phyloP scores from a whole-genome alignment of 2,329 filamentous ascomycete genomes.

The Penicillium corylophilum region DNA sequence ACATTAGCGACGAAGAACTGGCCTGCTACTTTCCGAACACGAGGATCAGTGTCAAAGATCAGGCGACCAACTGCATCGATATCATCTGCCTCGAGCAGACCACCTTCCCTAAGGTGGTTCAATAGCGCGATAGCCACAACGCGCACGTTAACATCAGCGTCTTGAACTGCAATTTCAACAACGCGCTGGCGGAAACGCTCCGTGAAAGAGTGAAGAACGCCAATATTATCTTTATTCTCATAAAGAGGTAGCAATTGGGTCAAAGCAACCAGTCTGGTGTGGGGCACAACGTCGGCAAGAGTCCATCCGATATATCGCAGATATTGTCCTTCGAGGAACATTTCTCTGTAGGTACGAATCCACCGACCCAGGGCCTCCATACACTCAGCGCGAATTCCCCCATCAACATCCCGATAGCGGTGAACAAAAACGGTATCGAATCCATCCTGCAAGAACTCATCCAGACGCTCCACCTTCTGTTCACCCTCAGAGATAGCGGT shows the following conservation, averaged over 20 bases:
- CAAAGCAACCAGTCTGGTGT: constrained; percentile 80
- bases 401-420: constrained; percentile 90
- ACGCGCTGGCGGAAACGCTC: constrained; percentile 84
- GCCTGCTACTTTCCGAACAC: constrained; percentile 84
- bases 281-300: constrained; percentile 73
- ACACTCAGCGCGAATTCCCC: constrained; percentile 84
- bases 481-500: constrained; percentile 69
- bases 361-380: constrained; percentile 82
- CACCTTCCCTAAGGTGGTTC: constrained; percentile 76
- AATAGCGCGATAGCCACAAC: constrained; percentile 78
- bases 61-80: constrained; percentile 84
- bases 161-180: constrained; percentile 87
- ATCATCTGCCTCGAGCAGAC: constrained; percentile 85
- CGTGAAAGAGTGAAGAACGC: constrained; percentile 80
- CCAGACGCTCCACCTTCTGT: constrained; percentile 66
- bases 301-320: constrained; percentile 95
- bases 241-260: constrained; percentile 79
- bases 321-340: constrained; percentile 88
- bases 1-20: constrained; percentile 89
- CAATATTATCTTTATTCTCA: constrained; percentile 74
- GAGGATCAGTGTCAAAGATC: constrained; percentile 81
- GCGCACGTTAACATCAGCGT: constrained; percentile 77
- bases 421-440: constrained; percentile 94
- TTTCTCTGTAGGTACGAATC: constrained; percentile 80
- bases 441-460: constrained; percentile 74